Base-by-base conservation (phyloP, 768 basidiomycete genomes). In the Lyophyllum atratum region DNA sequence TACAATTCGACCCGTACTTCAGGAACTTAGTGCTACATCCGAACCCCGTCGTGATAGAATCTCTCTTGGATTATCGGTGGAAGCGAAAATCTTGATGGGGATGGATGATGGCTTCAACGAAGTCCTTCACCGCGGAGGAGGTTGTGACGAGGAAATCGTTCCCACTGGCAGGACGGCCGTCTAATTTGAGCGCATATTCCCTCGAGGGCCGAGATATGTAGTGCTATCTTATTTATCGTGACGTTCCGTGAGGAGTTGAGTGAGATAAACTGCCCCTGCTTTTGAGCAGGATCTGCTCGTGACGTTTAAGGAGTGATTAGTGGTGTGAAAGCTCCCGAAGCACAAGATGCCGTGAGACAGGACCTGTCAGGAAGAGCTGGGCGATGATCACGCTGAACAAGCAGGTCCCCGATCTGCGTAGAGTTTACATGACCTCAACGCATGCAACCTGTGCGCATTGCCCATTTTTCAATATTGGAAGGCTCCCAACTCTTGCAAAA, bases 231-330 rank as follows among this genome's bases (percentile, higher is more conserved):
- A 12, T 19, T 37, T 51, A 45, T 54, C 33, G 53, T 39, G 53
- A 54, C 53, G 44, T 54, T 47, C 33, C 45, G 53, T 54, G 53
- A 54, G 52, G 43, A 33, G 21, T 25, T 14, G n/a, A 40, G 21
- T 26, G 39, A 26, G 26, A 8, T 42, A 37, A 37, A 4, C 34
- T 15, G 14, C 21, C 1, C 19, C 19, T 21, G 14, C 29, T n/a
- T 50, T 26, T 33, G 33, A 25, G 37, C 31, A 50, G 21, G n/a
- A 28, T 42, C 51, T 52, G 39, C 31, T 37, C 34, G 50, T 34
- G 7, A 24, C 29, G 17, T 48, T 48, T 39, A 50, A 37, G 49
- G 39, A 24, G 31, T 50, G 31, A 7, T 19, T 24, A 3, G 11
- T 37, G 34, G 34, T 37, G 34, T 14, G 50, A 49, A 33, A 33